Percentiles rank a stretch among this genome's conserved stretches.
phyloP scores from a whole-genome alignment of 108 stramenopile genomes.

The Skeletonema menzelii region DNA sequence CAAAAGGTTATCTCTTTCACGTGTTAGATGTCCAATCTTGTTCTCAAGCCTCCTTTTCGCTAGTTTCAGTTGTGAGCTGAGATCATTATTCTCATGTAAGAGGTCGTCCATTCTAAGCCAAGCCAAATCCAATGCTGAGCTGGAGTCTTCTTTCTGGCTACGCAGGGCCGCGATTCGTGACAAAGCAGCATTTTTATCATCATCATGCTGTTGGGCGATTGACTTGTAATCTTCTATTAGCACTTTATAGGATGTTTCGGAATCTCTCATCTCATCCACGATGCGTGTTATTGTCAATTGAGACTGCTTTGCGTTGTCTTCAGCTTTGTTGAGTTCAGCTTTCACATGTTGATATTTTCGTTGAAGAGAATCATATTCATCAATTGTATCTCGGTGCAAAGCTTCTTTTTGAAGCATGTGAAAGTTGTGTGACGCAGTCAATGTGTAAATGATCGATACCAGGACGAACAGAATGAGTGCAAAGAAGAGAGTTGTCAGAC shows the following conservation, averaged over 20 bases:
- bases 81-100: slow-evolving; percentile 24
- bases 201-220: slow-evolving; percentile 24
- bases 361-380: neutral
- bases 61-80: slow-evolving; percentile 9
- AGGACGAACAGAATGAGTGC: neutral
- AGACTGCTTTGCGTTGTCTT: slow-evolving; percentile 4
- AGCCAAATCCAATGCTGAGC: slow-evolving; percentile 32
- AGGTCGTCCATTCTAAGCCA: slow-evolving; percentile 35
- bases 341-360: neutral
- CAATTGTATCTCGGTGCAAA: neutral
- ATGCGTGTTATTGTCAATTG: neutral
- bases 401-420: neutral
- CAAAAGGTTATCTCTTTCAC: neutral
- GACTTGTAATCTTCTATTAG: slow-evolving; percentile 14
- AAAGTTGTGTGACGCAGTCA: neutral
- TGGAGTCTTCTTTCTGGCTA: slow-evolving; percentile 6
- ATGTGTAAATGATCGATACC: neutral
- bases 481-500: neutral
- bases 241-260: neutral
- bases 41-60: slow-evolving; percentile 8
- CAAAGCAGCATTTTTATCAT: slow-evolving; percentile 31
- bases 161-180: slow-evolving; percentile 36
- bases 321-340: neutral
- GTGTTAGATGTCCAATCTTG: slow-evolving; percentile 13
- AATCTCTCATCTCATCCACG: neutral